Evolutionary conservation across 2,329 filamentous ascomycete genomes (phyloP), one percentile per base, ranked within the genome.

Genomic region (Arthrobotrys iridis): DNA sequence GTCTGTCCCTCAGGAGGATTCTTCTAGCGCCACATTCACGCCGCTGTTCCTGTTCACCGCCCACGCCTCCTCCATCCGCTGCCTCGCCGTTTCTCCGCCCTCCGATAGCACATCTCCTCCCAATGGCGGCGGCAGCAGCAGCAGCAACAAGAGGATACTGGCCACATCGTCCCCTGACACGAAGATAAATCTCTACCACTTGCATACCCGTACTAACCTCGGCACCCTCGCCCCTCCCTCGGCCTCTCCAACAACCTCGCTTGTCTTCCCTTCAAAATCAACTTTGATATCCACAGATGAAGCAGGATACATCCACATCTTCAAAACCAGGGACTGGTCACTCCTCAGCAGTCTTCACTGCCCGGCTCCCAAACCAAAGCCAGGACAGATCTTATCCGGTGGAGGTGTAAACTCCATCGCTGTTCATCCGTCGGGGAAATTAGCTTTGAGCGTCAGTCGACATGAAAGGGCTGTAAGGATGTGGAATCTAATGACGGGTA

Each of bases 31-130:
- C 18, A 45, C 79, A 82, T 98, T 97, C 81, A 88, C 92, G 78
- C 94, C 98, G 82, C 94, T 92, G 0, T 99, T 99, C 82, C 87
- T 99, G 68, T 97, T 99, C 87, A 92, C 93, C 81, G 93, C 95
- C 11, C 95, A 99, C 83, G 87, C 89, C 67, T 96, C 93, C 10
- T 90, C 95, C 3, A 92, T 99, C 81, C 91, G 93, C 79, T 96
- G 92, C 81, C 86, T 99, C 33, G 93, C 93, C 22, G 83, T 97
- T 76, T 97, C 94, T 6, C 90, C 91, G 2, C 85, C 91, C 0
- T 91, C 92, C 10, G 87, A 86, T 18, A 81, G 45, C 74, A n/a
- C n/a, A n/a, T n/a, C 91, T 2, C 85, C 91, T 0, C 91, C 92
- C 10, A 87, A 86, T 18, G 81, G 46, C 75, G 22, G 68, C 15